These are phyloP conservation scores for Phytophthora syringae DNA, from an alignment of 352 stramenopile species.

Conservation along the genomic window DNA sequence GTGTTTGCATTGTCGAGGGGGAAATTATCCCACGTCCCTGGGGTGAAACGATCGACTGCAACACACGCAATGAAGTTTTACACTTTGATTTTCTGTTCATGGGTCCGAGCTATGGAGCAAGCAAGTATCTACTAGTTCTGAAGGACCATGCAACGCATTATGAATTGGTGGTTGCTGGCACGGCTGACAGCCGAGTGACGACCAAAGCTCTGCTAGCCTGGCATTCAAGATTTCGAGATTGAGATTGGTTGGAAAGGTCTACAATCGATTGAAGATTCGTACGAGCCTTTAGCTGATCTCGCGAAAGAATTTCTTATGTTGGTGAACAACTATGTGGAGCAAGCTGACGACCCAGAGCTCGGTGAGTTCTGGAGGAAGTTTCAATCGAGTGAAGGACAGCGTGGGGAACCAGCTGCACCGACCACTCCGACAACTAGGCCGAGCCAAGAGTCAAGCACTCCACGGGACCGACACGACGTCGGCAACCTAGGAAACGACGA, in stretches of 20 bases:
- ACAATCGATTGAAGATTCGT: neutral
- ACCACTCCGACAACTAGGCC: neutral
- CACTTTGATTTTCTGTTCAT: constrained; percentile 44
- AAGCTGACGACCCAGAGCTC: neutral
- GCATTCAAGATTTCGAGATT: neutral
- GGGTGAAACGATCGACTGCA: constrained; percentile 17
- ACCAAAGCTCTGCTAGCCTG: too few species aligned
- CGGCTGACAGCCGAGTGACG: too few species aligned
- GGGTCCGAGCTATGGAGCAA: constrained; percentile 16
- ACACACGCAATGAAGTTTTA: constrained; percentile 31
- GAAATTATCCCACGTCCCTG: neutral
- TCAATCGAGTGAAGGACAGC: neutral
- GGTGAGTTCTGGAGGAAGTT: neutral
- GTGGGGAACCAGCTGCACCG: neutral
- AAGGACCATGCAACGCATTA: constrained; percentile 43
- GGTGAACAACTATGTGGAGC: neutral
- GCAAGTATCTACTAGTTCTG: constrained; percentile 38
- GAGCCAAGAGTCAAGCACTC: neutral
- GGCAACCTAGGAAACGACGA: neutral
- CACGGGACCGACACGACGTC: neutral
- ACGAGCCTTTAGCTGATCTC: neutral
- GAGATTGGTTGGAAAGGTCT: neutral
- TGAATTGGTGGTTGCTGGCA: constrained; percentile 22
- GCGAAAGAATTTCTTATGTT: neutral
- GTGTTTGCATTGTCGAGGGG: neutral